phyloP scores from a whole-genome alignment of 139 green algal species.

The Chlamydomonas applanata region DNA sequence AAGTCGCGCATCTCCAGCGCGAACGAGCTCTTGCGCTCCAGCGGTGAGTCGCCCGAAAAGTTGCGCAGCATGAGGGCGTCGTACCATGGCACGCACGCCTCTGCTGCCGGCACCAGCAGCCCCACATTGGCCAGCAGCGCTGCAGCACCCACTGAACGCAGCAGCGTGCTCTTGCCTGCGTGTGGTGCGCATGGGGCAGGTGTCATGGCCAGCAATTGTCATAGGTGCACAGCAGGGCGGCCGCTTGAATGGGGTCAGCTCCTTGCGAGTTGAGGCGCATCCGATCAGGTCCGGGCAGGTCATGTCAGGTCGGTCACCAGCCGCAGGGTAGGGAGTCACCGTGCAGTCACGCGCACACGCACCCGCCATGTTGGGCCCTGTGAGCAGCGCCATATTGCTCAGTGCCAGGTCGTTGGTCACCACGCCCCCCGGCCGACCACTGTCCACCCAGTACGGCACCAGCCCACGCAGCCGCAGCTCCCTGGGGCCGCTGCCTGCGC shows the following conservation, averaged over 20 bases:
- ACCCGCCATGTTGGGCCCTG: slow-evolving; percentile 90
- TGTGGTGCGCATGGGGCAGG: not conserved
- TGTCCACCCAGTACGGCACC: slow-evolving; percentile 85
- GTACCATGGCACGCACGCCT: slow-evolving; percentile 6
- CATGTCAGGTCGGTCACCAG: not conserved
- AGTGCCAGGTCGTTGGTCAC: slow-evolving; percentile 56
- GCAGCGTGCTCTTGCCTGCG: slow-evolving; percentile 87
- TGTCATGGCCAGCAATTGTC: too few species aligned
- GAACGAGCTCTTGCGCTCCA: slow-evolving; percentile 81
- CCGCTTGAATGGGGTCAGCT: not conserved
- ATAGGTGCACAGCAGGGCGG: too few species aligned
- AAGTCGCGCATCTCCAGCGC: slow-evolving; percentile 85
- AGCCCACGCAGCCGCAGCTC: too few species aligned
- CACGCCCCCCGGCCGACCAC: not conserved
- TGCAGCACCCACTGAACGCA: slow-evolving; percentile 66
- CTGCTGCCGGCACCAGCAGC: slow-evolving; percentile 40
- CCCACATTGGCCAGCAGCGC: slow-evolving; percentile 82
- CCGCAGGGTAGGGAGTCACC: not conserved
- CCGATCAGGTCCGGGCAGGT: not conserved
- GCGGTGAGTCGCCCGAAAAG: slow-evolving; percentile 79
- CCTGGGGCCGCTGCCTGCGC: too few species aligned
- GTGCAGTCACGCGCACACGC: not conserved
- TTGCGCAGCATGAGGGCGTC: slow-evolving; percentile 31
- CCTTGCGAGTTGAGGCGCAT: not conserved
- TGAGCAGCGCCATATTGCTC: slow-evolving; percentile 75